Percentiles rank a stretch among this genome's conserved stretches.
phyloP scores from a whole-genome alignment of 306 rosid genomes.

The Dryas drummondii region DNA sequence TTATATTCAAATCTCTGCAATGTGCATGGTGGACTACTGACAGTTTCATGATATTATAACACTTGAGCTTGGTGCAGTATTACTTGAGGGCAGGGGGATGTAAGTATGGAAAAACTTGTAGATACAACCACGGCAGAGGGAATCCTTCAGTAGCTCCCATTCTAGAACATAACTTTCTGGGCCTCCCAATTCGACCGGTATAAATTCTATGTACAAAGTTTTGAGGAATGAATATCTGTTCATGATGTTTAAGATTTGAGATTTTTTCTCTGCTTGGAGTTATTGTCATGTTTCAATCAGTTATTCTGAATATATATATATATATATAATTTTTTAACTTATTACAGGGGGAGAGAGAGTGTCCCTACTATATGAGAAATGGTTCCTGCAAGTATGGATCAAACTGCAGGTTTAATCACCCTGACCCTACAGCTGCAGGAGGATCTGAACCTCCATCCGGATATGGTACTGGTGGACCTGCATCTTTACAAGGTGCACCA shows the following conservation, averaged over 20 bases:
- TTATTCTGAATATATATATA: neutral
- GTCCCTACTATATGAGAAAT: slow-evolving; percentile 90
- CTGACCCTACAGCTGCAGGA: slow-evolving; percentile 77
- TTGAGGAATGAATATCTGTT: slow-evolving; percentile 4
- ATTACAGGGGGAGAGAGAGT: slow-evolving; percentile 81
- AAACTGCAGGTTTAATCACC: slow-evolving; percentile 93
- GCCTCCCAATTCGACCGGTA: slow-evolving; percentile 93
- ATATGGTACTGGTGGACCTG: slow-evolving; percentile 54
- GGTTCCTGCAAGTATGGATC: slow-evolving; percentile 94
- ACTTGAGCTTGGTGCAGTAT: slow-evolving; percentile 59
- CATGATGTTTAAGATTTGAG: neutral
- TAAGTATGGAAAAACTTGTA: slow-evolving; percentile 77
- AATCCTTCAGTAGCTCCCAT: slow-evolving; percentile 34
- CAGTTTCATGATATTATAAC: slow-evolving; percentile 14
- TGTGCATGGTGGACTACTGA: slow-evolving; percentile 26
- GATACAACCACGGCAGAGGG: slow-evolving; percentile 68
- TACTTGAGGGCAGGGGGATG: slow-evolving; percentile 87
- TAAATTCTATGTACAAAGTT: neutral
- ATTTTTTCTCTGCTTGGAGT: neutral
- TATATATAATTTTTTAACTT: slow-evolving; percentile 10
- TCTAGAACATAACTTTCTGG: slow-evolving; percentile 73
- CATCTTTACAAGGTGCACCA: slow-evolving; percentile 51
- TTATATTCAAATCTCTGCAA: neutral
- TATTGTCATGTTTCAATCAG: neutral
- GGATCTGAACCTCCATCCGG: slow-evolving; percentile 58